Percentiles rank a stretch among this genome's conserved stretches.
Evolutionary conservation across 768 basidiomycete species (phyloP).

Genomic region (Rhodocollybia butyracea): DNA sequence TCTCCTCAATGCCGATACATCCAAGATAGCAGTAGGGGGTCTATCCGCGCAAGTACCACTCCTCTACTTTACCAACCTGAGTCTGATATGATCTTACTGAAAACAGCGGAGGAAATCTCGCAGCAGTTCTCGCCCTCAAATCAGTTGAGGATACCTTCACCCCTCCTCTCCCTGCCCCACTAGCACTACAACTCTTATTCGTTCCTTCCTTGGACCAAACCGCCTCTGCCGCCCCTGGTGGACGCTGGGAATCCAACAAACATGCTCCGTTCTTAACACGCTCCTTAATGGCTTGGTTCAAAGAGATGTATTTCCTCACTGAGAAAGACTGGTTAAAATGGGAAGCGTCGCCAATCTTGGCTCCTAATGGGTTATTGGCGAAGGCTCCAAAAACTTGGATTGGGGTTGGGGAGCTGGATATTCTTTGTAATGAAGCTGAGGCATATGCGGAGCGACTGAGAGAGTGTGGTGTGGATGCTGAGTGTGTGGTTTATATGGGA

Average conservation of each 20-base stretch:
- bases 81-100: background rate
- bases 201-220: constrained; percentile 77
- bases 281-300: constrained; percentile 72
- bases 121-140: constrained; percentile 62
- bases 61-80: background rate
- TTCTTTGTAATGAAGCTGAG: constrained; percentile 63
- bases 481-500: constrained; percentile 53
- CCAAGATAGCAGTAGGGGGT: constrained; percentile 64
- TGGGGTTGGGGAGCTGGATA: constrained; percentile 61
- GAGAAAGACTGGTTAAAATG: constrained; percentile 55
- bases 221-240: constrained; percentile 32
- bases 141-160: constrained; percentile 33
- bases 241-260: constrained; percentile 53
- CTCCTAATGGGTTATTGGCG: constrained; percentile 49
- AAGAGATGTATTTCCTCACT: constrained; percentile 63
- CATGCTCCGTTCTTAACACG: constrained; percentile 58
- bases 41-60: constrained; percentile 51
- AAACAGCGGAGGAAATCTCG: constrained; percentile 69
- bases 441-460: constrained; percentile 57
- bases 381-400: constrained; percentile 59
- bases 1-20: constrained; percentile 44
- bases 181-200: constrained; percentile 60
- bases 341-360: constrained; percentile 69
- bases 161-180: constrained; percentile 40
- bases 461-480: constrained; percentile 48